Evolutionary conservation across 306 rosid genomes (phyloP).

Genomic region (Acacia melanoxylon): DNA sequence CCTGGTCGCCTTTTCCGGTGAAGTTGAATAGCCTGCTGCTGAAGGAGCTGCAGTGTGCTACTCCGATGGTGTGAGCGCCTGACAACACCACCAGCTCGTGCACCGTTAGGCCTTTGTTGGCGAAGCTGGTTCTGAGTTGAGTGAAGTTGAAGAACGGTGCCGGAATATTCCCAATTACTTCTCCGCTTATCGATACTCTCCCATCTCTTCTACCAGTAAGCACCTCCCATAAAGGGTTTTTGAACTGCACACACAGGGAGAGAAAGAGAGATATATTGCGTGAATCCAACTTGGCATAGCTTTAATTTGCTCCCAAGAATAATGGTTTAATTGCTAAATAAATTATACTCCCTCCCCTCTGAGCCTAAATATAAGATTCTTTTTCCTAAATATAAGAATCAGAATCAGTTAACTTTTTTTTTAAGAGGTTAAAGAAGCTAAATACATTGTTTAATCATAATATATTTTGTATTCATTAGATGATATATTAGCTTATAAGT

Average conservation of each 20-base stretch:
- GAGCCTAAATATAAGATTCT: too few relatives aligned
- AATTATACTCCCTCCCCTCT: too few relatives aligned
- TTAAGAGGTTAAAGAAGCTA: too few relatives aligned
- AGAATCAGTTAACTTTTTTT: too few relatives aligned
- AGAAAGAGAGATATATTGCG: too few relatives aligned
- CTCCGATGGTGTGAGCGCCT: constrained; percentile 64
- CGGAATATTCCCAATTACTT: constrained; percentile 42
- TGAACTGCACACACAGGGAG: constrained; percentile 29
- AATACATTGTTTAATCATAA: too few relatives aligned
- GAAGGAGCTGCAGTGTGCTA: constrained; percentile 47
- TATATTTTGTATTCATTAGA: too few relatives aligned
- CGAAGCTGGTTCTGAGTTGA: constrained; percentile 43
- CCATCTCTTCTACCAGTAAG: constrained; percentile 78
- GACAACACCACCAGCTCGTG: constrained; percentile 65
- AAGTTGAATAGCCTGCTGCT: constrained; percentile 58
- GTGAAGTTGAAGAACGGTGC: constrained; percentile 46
- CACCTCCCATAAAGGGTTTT: constrained; percentile 48
- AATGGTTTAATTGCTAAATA: too few relatives aligned
- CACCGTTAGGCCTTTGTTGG: constrained; percentile 36
- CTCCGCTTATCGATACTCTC: constrained; percentile 28
- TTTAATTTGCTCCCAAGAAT: too few relatives aligned
- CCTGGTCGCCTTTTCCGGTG: constrained; percentile 65
- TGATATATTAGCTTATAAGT: too few relatives aligned
- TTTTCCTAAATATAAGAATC: too few relatives aligned
- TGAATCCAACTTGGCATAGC: too few relatives aligned